Evolutionary conservation across 2,329 filamentous ascomycete genomes (phyloP).

Genomic region (Dactylellina leptospora): DNA sequence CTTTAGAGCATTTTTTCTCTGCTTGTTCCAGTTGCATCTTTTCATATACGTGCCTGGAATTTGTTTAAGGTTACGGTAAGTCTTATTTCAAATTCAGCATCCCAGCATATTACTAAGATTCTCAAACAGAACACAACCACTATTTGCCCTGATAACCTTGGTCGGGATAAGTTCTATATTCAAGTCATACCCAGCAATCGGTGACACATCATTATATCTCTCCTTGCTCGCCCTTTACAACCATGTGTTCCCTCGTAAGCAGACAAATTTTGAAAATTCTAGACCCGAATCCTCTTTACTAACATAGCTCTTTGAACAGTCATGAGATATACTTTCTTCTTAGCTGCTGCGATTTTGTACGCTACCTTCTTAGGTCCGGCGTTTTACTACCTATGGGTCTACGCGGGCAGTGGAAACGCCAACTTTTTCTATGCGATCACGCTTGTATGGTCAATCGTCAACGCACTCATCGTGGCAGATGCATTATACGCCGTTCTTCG

Average conservation of each 20-base stretch:
- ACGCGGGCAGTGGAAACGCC: conserved; percentile 94
- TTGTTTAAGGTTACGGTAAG: conserved; percentile 75
- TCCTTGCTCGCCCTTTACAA: conserved; percentile 83
- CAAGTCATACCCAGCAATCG: conserved; percentile 94
- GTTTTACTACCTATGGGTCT: conserved; percentile 98
- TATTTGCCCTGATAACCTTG: conserved; percentile 84
- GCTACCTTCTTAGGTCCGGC: conserved; percentile 87
- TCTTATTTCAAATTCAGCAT: not conserved
- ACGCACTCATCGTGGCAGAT: conserved; percentile 81
- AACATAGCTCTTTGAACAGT: conserved; percentile 64
- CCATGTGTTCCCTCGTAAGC: conserved; percentile 84
- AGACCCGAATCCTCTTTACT: conserved; percentile 54
- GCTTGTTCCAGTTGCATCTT: conserved; percentile 96
- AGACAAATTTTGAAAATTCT: not conserved
- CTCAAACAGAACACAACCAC: conserved; percentile 72
- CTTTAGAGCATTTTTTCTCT: conserved; percentile 95
- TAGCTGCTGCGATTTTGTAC: conserved; percentile 83
- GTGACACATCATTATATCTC: conserved; percentile 86
- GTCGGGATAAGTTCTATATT: conserved; percentile 92
- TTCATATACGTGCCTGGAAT: conserved; percentile 87
- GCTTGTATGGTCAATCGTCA: conserved; percentile 93
- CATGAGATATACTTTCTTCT: conserved; percentile 92
- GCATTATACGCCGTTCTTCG: conserved; percentile 85
- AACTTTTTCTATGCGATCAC: conserved; percentile 99
- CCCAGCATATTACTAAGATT: not conserved